Percentiles rank a stretch among this genome's conserved stretches.
phyloP scores from a whole-genome alignment of 2,329 filamentous ascomycete species.

The Calonectria hongkongensis region DNA sequence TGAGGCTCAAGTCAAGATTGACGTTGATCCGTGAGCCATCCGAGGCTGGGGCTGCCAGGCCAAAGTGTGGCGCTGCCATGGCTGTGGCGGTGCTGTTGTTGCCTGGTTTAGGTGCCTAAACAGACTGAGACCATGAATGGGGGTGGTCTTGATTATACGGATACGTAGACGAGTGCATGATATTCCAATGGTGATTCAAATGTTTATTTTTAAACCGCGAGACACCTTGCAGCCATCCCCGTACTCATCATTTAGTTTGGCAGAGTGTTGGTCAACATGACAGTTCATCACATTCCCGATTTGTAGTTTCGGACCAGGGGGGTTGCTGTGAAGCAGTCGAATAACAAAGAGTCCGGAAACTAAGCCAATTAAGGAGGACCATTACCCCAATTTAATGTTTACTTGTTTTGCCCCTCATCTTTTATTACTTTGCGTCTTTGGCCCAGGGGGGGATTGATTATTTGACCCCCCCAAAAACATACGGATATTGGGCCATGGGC shows the following conservation, averaged over 20 bases:
- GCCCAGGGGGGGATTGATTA: background rate
- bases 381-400: background rate
- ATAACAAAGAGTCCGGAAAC: background rate
- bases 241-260: too few species aligned
- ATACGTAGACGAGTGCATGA: too few species aligned
- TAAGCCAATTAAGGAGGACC: background rate
- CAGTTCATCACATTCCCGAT: too few species aligned
- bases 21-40: slow-evolving; percentile 50
- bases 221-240: too few species aligned
- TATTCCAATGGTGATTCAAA: too few species aligned
- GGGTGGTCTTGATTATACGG: background rate
- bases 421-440: background rate
- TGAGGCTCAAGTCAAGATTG: slow-evolving; percentile 46
- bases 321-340: background rate
- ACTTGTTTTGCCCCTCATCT: background rate
- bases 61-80: slow-evolving; percentile 20
- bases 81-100: background rate
- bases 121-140: too few species aligned
- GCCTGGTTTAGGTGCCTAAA: background rate
- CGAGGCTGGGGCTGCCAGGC: slow-evolving; percentile 48
- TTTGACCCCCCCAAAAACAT: background rate
- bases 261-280: too few species aligned
- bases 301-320: background rate
- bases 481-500: slow-evolving; percentile 1
- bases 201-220: too few species aligned